Evolutionary conservation across 805 yeast genomes (phyloP), one percentile per base, ranked within the genome.

Genomic region (Barnettozyma wickerhamii): DNA sequence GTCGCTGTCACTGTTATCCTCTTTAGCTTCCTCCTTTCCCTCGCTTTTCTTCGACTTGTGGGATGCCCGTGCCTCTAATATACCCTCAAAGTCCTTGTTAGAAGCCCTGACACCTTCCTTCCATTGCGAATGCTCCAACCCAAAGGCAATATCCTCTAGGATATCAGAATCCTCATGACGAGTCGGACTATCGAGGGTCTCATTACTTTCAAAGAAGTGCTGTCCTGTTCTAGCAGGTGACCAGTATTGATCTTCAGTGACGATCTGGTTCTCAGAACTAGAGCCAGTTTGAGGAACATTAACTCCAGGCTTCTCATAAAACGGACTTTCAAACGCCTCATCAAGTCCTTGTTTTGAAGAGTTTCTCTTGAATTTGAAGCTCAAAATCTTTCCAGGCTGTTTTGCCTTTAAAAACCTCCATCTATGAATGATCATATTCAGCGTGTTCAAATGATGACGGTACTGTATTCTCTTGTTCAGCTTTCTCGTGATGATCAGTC

Each of bases 401-500:
- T 32, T 45, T 7, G 7, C 10, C 19, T 37, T 47, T 30, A 54
- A 35, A 19, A 43, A 66, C 37, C 53, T 63, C 66, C 65, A 65
- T 29, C 68, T 58, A 9, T 56, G 50, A 2, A 57, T 58, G 30
- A 65, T 52, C 69, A 65, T 66, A 37, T 58, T 55, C 28, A 66
- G 42, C 4, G 60, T 58, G 19, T 59, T 67, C 9, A 64, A 49
- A 18, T 56, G 55, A 27, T 57, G 58, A 42, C 63, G 59, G 37
- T 56, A 55, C 14, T 53, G 55, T 35, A 66, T 35, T 35, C 56
- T 57, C 43, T 71, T 73, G 33, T 76, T 75, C 27, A 84, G 74
- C 47, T 74, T 77, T 50, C 77, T 79, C 32, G 75, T 55, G 17
- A 78, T 63, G 41, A 81, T 72, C 33, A 82, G 64, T 45, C 86